Evolutionary conservation across 2,329 filamentous ascomycete species (phyloP), one percentile per base, ranked within the genome.

Genomic region (Chrysoporthe puriensis): DNA sequence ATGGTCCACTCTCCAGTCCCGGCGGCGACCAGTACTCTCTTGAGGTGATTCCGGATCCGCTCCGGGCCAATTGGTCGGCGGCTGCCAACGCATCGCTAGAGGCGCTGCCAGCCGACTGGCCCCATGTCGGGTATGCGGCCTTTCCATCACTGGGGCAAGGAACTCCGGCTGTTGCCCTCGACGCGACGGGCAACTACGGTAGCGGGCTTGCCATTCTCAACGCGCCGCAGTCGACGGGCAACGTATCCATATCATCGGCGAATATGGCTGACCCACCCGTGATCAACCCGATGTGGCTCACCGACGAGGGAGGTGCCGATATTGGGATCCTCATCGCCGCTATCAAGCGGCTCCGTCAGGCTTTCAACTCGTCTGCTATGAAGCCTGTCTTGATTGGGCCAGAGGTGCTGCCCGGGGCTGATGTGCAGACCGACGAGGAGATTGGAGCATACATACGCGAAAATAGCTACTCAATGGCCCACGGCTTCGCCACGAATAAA

Each of bases 211-310:
- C 46, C 14, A 18, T 13, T 18, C 54, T 43, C 34, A 14, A 43
- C n/a, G 66, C 66, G 2, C 61, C 66, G 4, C 60, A 63, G 18
- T 52, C 43, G 16, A 11, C 9, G 1, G 66, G 66, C 26, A 59
- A 34, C 5, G 40, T 67, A 3, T 34, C 42, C 26, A 67, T 67
- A 11, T 16, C 56, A 16, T 52, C 43, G 0, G 50, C 60, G 16
- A 50, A 44, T n/a, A 62, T 54, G 32, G 21, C 18, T 11, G 66
- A 58, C 16, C 13, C 73, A 1, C 81, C 81, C 0, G 70, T 79
- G 6, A 77, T 82, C 43, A 73, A 80, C 57, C 77, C 78, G 0
- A 78, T 77, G 56, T 83, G 76, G 76, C 71, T 83, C 3, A 70
- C 44, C 1, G 34, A 44, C 9, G 56, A 46, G 16, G 26, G 26